Evolutionary conservation across 441 rosid genomes (phyloP).

Genomic region (Eruca vesicaria): DNA sequence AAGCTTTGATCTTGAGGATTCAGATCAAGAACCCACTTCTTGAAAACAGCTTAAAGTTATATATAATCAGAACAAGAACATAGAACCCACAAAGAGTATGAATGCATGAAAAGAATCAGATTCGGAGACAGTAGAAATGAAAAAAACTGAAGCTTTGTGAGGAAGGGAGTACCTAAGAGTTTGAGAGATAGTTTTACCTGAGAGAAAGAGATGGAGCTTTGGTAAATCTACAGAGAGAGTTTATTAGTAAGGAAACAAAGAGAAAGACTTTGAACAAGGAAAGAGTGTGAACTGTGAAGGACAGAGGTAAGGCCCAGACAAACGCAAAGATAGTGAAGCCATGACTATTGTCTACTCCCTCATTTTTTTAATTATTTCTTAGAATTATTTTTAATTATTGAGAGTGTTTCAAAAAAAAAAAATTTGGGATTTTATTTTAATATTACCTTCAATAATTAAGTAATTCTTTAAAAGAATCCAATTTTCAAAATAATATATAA

Average conservation of each 20-base stretch:
- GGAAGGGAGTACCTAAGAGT: constrained; percentile 14
- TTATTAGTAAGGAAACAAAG: constrained; percentile 2
- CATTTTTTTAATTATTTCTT: background rate
- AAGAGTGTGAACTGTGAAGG: constrained; percentile 27
- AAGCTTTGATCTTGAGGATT: background rate
- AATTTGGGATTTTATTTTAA: no score
- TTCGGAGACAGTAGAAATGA: background rate
- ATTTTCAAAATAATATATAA: no score
- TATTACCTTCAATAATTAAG: no score
- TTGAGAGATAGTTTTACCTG: constrained; percentile 2
- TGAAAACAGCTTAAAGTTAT: constrained; percentile 6
- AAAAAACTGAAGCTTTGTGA: background rate
- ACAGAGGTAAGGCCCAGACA: constrained; percentile 37
- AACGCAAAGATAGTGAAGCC: constrained; percentile 31
- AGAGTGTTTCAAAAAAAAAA: background rate
- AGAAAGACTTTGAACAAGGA: constrained; percentile 16
- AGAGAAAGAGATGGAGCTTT: constrained; percentile 13
- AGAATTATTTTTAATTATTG: constrained; percentile 8
- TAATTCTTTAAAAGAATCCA: no score
- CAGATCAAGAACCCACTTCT: constrained; percentile 10
- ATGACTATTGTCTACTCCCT: constrained; percentile 24
- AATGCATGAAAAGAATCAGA: constrained; percentile 25
- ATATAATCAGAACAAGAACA: constrained; percentile 5
- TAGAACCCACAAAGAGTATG: constrained; percentile 1
- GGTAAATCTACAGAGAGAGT: constrained; percentile 11